phyloP scores from a whole-genome alignment of 805 yeast species.

The Candida namnaoensis region DNA sequence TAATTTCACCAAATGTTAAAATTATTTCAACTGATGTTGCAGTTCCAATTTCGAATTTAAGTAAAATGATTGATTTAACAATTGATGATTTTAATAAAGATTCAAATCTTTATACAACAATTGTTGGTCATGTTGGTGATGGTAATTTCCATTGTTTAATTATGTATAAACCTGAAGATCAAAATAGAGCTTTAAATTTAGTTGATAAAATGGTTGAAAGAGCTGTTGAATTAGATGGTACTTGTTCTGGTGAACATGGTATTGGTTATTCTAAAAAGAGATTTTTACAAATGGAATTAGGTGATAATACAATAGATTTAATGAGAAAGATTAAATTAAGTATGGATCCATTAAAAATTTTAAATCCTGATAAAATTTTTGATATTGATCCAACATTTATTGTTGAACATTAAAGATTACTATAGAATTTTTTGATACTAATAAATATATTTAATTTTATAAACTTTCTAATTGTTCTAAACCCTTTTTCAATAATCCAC shows the following conservation, averaged over 20 bases:
- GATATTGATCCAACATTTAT: constrained; percentile 52
- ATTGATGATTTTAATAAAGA: constrained; percentile 47
- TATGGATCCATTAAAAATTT: constrained; percentile 60
- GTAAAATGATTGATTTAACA: constrained; percentile 52
- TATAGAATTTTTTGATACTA: no score
- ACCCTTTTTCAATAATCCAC: constrained; percentile 6
- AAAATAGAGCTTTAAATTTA: constrained; percentile 35
- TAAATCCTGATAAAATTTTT: constrained; percentile 78
- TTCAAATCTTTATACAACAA: constrained; percentile 46
- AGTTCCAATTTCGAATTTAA: constrained; percentile 64
- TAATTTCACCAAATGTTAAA: constrained; percentile 36
- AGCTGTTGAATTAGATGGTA: constrained; percentile 66
- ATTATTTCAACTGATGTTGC: constrained; percentile 77
- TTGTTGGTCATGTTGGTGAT: constrained; percentile 79
- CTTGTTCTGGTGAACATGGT: constrained; percentile 85
- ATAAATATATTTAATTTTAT: no score
- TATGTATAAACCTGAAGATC: constrained; percentile 45
- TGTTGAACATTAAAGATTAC: constrained; percentile 23
- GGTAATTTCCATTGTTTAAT: constrained; percentile 72
- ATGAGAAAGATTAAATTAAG: constrained; percentile 71
- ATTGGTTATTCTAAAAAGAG: constrained; percentile 69
- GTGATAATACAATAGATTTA: constrained; percentile 52
- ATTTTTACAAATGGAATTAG: constrained; percentile 53
- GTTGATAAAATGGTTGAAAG: constrained; percentile 56
- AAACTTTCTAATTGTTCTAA: no score